Percentiles rank a stretch among this genome's conserved stretches.
These are phyloP conservation scores for Rheum nobile DNA, from an alignment of 148 eudicot genomes.

Conservation along the genomic window DNA sequence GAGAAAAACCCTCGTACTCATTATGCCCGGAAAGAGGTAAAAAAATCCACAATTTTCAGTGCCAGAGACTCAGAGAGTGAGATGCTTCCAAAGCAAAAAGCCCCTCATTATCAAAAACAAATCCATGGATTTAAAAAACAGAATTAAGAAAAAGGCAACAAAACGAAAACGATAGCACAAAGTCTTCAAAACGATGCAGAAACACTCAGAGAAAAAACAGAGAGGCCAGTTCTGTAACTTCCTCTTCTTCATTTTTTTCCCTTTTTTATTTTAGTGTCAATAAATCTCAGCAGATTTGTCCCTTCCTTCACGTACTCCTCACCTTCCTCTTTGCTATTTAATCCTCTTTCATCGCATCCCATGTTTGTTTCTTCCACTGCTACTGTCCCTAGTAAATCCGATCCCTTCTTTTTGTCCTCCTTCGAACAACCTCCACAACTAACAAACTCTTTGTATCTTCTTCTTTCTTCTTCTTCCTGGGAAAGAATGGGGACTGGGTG, in stretches of 20 bases:
- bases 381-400: slow-evolving; percentile 2
- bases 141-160: not conserved
- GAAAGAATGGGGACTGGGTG: slow-evolving; percentile 63
- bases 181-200: not conserved
- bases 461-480: not conserved
- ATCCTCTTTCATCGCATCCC: not conserved
- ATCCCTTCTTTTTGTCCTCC: not conserved
- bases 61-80: slow-evolving; percentile 1
- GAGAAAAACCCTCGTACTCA: not conserved
- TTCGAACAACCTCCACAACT: not conserved
- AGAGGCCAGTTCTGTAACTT: not conserved
- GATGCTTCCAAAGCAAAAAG: not conserved
- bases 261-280: not conserved
- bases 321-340: not conserved
- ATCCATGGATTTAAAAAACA: not conserved
- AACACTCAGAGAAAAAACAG: not conserved
- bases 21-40: not conserved
- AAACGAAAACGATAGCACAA: slow-evolving; percentile 1
- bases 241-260: not conserved
- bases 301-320: not conserved
- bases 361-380: not conserved
- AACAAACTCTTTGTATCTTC: not conserved
- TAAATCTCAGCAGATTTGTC: not conserved
- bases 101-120: not conserved
- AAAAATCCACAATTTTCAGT: not conserved